Conservation (phyloP, 2,329 filamentous ascomycete species). For the Cercospora nicotianae region DNA sequence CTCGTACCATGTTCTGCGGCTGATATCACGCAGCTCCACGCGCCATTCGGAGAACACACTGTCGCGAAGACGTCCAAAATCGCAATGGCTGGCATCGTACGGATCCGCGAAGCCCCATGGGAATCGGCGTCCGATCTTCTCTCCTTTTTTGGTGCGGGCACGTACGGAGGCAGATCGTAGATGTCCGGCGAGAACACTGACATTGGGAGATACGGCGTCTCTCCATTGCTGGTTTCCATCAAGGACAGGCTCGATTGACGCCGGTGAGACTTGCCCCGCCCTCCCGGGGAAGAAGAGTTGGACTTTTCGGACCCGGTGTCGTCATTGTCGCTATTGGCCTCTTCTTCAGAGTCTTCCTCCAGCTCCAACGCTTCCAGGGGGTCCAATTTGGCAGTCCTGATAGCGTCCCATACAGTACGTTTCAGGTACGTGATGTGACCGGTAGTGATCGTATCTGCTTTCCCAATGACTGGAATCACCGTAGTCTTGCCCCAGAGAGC, state of each 20-base stretch:
- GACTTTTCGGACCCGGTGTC: slow-evolving; percentile 45
- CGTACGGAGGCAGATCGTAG: slow-evolving; percentile 69
- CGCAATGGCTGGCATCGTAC: slow-evolving; percentile 86
- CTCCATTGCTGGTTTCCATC: slow-evolving; percentile 39
- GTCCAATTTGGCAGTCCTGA: slow-evolving; percentile 83
- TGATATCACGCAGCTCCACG: slow-evolving; percentile 82
- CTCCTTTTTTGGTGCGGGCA: slow-evolving; percentile 46
- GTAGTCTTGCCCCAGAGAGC: slow-evolving; percentile 90
- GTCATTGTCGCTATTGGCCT: slow-evolving; percentile 49
- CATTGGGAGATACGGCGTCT: slow-evolving; percentile 73
- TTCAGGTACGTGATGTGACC: slow-evolving; percentile 92
- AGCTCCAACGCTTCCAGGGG: slow-evolving; percentile 83
- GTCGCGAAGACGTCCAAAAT: slow-evolving; percentile 87
- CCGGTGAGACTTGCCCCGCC: slow-evolving; percentile 25
- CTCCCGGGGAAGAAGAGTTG: slow-evolving; percentile 30
- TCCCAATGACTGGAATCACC: slow-evolving; percentile 91
- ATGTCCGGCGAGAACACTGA: slow-evolving; percentile 92
- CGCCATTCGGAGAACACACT: slow-evolving; percentile 94
- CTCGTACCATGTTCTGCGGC: slow-evolving; percentile 91
- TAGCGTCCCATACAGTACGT: slow-evolving; percentile 81
- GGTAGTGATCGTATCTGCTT: slow-evolving; percentile 94
- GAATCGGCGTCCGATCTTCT: slow-evolving; percentile 79
- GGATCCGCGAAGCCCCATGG: slow-evolving; percentile 97
- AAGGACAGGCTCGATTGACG: slow-evolving; percentile 32
- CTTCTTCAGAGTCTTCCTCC: slow-evolving; percentile 66